A percentile compares a stretch with the other conserved stretches of the same genome.
Conservation (phyloP, 164 flowering plant species). For the Dillenia suffruticosa region DNA sequence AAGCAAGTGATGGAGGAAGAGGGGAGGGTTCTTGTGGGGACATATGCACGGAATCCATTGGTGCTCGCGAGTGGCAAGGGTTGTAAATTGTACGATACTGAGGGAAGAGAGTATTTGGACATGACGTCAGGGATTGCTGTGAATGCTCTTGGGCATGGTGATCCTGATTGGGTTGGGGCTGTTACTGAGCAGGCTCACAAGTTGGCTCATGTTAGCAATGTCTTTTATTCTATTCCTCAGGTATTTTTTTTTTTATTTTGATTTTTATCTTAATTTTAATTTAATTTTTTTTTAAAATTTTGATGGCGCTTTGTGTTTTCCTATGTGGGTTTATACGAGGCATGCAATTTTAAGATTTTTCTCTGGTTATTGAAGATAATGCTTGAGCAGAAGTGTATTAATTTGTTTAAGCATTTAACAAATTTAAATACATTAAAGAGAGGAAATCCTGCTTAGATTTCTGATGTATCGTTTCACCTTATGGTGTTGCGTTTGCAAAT, state of each 20-base stretch:
- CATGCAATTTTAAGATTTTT: no score
- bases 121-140: constrained; percentile 83
- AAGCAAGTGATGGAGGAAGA: constrained; percentile 63
- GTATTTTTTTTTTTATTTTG: constrained; percentile 21
- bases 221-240: constrained; percentile 70
- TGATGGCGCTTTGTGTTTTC: no score
- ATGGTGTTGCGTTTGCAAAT: no score
- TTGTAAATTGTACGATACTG: constrained; percentile 73
- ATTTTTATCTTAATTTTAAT: neutral
- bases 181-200: constrained; percentile 55
- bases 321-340: no score
- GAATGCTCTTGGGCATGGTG: constrained; percentile 87
- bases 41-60: constrained; percentile 69
- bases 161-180: constrained; percentile 69
- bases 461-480: no score
- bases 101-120: constrained; percentile 88
- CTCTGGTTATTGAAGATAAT: no score
- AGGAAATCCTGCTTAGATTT: no score
- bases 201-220: constrained; percentile 79
- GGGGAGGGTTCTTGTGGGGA: constrained; percentile 54
- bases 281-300: constrained; percentile 4
- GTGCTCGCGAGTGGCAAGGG: constrained; percentile 73
- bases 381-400: no score
- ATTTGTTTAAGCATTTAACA: no score
- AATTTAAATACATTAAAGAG: no score